A percentile compares a stretch with the other conserved stretches of the same genome.
phyloP scores from a whole-genome alignment of 192 early-diverging fungal species.

The Diversispora eburnea region DNA sequence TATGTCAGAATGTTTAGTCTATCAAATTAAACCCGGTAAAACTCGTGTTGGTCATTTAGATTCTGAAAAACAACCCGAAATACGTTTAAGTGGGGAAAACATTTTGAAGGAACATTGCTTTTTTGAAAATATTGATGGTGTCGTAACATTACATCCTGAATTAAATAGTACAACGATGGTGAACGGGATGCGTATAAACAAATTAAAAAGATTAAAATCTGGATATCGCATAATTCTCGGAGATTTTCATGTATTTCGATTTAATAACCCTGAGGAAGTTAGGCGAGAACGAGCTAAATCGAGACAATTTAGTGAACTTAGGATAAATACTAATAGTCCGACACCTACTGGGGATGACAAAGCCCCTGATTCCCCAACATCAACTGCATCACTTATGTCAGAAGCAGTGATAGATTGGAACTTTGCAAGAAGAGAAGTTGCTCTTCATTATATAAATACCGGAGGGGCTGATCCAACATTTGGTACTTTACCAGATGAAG shows the following conservation, averaged over 20 bases:
- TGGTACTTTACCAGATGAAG: slow-evolving; percentile 54
- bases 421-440: slow-evolving; percentile 68
- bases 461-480: slow-evolving; percentile 31
- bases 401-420: slow-evolving; percentile 69
- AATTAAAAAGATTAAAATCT: slow-evolving; percentile 55
- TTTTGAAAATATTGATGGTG: slow-evolving; percentile 63
- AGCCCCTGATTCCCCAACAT: slow-evolving; percentile 36
- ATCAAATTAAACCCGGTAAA: slow-evolving; percentile 72
- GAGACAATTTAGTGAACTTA: slow-evolving; percentile 25
- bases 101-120: slow-evolving; percentile 66
- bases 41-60: slow-evolving; percentile 63
- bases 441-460: slow-evolving; percentile 43
- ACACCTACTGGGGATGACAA: slow-evolving; percentile 28
- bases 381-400: slow-evolving; percentile 42
- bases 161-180: slow-evolving; percentile 65
- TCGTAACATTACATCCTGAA: slow-evolving; percentile 59
- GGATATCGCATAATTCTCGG: slow-evolving; percentile 81
- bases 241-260: slow-evolving; percentile 76
- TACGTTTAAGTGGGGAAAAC: slow-evolving; percentile 59
- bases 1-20: slow-evolving; percentile 88
- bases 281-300: slow-evolving; percentile 56
- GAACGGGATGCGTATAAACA: slow-evolving; percentile 66
- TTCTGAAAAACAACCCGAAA: slow-evolving; percentile 42
- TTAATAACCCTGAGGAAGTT: slow-evolving; percentile 80
- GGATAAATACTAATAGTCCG: slow-evolving; percentile 28